These are phyloP conservation scores for Rhizopus stolonifer DNA, from an alignment of 371 early-diverging fungal species.

Conservation along the genomic window DNA sequence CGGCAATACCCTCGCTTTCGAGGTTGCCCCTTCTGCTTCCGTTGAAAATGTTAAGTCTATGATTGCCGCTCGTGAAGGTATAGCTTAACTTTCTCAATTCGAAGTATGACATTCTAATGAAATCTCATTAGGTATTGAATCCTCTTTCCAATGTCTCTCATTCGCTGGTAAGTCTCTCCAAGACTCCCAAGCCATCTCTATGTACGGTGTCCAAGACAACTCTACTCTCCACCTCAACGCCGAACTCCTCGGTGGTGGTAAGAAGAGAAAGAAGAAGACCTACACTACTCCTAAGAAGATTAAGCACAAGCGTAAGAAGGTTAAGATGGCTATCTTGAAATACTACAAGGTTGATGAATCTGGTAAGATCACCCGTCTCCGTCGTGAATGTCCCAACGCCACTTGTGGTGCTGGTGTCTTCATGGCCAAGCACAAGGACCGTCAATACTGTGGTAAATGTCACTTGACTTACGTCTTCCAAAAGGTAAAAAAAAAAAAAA, in stretches of 20 bases:
- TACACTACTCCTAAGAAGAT: conserved; percentile 99
- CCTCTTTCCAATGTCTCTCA: conserved; percentile 91
- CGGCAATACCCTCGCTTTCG: conserved; percentile 87
- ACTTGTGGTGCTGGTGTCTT: conserved; percentile 99
- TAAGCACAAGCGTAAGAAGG: conserved; percentile 98
- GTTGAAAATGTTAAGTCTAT: conserved; percentile 86
- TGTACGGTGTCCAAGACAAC: conserved; percentile 89
- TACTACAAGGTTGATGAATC: conserved; percentile 97
- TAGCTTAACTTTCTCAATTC: neutral
- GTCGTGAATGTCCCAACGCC: conserved; percentile 94
- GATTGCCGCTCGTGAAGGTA: conserved; percentile 92
- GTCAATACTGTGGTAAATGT: conserved; percentile 91
- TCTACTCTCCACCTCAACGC: conserved; percentile 86
- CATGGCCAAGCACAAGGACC: conserved; percentile 96
- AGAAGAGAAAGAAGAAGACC: conserved; percentile 98
- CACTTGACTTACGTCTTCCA: conserved; percentile 61
- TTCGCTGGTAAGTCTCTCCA: conserved; percentile 94
- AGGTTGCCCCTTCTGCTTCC: conserved; percentile 74
- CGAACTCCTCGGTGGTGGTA: conserved; percentile 87
- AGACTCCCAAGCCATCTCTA: conserved; percentile 72
- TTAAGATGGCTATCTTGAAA: conserved; percentile 96
- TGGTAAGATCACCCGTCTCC: conserved; percentile 96
- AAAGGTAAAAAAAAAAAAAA: conserved; percentile 23
- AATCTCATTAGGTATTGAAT: conserved; percentile 70
- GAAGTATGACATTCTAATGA: neutral